Conservation (phyloP, 768 basidiomycete species). For the Aureoboletus auriporus region DNA sequence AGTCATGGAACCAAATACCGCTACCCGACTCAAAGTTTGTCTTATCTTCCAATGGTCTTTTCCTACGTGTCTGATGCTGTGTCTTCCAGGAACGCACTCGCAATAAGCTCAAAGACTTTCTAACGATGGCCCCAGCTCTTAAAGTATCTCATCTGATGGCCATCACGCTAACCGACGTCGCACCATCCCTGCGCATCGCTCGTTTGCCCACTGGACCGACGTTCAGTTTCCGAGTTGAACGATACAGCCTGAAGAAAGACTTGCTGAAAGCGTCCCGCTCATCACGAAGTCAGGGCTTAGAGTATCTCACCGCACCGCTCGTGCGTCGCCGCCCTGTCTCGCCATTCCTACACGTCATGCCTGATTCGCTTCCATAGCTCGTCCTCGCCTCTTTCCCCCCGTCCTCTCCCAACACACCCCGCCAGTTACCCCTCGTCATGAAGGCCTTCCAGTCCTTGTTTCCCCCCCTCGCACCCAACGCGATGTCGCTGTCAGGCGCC, state of each 20-base stretch:
- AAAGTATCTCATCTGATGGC: constrained; percentile 91
- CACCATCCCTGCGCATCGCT: constrained; percentile 83
- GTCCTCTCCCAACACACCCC: constrained; percentile 68
- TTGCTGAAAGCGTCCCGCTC: constrained; percentile 61
- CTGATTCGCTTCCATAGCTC: constrained; percentile 41
- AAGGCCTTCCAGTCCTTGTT: constrained; percentile 96
- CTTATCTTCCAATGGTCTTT: neutral
- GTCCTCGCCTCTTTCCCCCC: constrained; percentile 87
- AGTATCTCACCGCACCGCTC: constrained; percentile 89
- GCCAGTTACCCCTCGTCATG: constrained; percentile 86
- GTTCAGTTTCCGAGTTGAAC: constrained; percentile 85
- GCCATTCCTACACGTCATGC: neutral
- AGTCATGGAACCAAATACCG: constrained; percentile 98
- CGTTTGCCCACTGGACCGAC: constrained; percentile 90
- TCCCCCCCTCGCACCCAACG: constrained; percentile 84
- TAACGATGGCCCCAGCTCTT: constrained; percentile 87
- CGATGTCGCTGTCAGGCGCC: constrained; percentile 79
- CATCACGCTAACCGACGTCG: constrained; percentile 81
- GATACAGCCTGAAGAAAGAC: constrained; percentile 91
- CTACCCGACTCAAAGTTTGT: constrained; percentile 80
- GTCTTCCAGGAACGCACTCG: constrained; percentile 81
- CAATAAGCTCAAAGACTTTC: constrained; percentile 91
- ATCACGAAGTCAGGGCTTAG: constrained; percentile 75
- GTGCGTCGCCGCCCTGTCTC: constrained; percentile 41
- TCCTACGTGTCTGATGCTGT: constrained; percentile 8